phyloP scores from a whole-genome alignment of 225 moss, liverwort and hornwort species.

The Bryum argenteum region DNA sequence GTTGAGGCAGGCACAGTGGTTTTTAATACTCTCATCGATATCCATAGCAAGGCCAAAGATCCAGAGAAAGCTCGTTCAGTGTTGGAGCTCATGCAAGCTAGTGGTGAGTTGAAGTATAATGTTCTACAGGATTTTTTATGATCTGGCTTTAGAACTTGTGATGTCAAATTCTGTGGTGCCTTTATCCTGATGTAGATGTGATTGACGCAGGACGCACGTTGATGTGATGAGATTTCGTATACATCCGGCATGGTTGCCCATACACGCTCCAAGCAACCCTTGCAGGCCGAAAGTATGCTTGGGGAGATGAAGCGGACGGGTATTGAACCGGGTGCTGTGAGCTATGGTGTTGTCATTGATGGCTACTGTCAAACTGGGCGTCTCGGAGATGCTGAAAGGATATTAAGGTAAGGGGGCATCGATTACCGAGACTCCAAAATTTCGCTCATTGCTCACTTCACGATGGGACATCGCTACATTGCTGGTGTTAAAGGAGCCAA shows the following conservation, averaged over 20 bases:
- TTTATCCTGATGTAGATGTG: too few species aligned
- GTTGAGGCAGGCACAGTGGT: conserved; percentile 47
- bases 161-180: conserved; percentile 2
- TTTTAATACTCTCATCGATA: conserved; percentile 59
- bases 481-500: too few species aligned
- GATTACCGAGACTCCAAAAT: not conserved
- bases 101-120: conserved; percentile 44
- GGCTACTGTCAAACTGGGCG: conserved; percentile 59
- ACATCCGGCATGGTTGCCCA: conserved; percentile 66
- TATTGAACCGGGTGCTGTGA: conserved; percentile 47
- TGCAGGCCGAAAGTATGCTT: conserved; percentile 51
- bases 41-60: conserved; percentile 57
- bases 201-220: conserved; percentile 53
- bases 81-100: conserved; percentile 56
- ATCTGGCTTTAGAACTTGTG: not conserved
- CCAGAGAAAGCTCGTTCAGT: conserved; percentile 61
- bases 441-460: conserved; percentile 3
- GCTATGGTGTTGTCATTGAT: conserved; percentile 62
- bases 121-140: not conserved
- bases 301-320: conserved; percentile 58
- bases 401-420: conserved; percentile 42
- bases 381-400: conserved; percentile 66
- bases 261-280: conserved; percentile 45
- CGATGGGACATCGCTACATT: not conserved
- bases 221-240: conserved; percentile 56